phyloP scores from a whole-genome alignment of 2,329 filamentous ascomycete genomes.

The Chrysoporthe cubensis region DNA sequence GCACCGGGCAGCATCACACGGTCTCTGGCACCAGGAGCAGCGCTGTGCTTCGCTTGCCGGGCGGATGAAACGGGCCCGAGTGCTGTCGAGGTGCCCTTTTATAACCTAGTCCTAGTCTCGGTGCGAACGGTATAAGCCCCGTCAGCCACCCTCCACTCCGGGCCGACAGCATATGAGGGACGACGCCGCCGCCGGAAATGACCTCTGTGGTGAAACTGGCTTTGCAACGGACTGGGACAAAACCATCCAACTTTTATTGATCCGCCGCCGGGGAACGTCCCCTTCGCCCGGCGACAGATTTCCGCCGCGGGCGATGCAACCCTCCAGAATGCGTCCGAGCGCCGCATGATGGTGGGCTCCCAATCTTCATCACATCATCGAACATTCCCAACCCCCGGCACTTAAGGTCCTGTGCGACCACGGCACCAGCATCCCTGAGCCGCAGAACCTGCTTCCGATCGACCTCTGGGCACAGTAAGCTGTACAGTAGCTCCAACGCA shows the following conservation, averaged over 20 bases:
- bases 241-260: background rate
- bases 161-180: background rate
- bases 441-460: background rate
- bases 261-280: background rate
- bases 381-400: no score
- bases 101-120: background rate
- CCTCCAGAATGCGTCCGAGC: background rate
- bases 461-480: background rate
- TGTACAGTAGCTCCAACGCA: no score
- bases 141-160: background rate
- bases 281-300: background rate
- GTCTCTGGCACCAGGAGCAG: no score
- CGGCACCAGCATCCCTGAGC: background rate
- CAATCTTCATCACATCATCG: background rate
- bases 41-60: background rate
- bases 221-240: background rate
- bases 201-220: background rate
- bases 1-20: no score
- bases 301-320: background rate
- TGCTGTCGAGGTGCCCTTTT: no score
- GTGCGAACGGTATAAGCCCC: background rate
- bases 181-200: conserved; percentile 1
- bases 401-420: no score
- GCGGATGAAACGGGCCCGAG: background rate
- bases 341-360: background rate